Evolutionary conservation across 2,329 filamentous ascomycete species (phyloP).

Genomic region (Grosmannia serpens): DNA sequence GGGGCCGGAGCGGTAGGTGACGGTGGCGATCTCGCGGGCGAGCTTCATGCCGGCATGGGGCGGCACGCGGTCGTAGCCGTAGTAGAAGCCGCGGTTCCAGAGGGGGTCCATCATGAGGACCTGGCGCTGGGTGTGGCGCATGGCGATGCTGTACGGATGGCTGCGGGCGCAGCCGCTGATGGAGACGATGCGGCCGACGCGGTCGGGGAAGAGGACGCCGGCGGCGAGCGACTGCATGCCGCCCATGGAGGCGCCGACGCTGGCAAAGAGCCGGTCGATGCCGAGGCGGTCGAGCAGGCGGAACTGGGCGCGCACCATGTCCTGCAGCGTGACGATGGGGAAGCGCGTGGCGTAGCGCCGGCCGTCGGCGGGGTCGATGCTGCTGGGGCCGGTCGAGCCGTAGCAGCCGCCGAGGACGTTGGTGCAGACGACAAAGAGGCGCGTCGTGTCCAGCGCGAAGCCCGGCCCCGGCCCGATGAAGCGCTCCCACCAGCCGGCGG

Average conservation of each 20-base stretch:
- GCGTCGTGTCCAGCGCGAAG: conserved; percentile 73
- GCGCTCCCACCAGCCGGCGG: conserved; percentile 96
- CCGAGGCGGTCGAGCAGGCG: conserved; percentile 69
- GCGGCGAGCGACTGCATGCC: conserved; percentile 94
- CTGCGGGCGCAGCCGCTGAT: conserved; percentile 90
- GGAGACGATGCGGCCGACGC: conserved; percentile 72
- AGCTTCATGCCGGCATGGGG: conserved; percentile 97
- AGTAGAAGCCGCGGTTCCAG: conserved; percentile 94
- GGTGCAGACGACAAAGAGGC: conserved; percentile 89
- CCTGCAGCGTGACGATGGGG: conserved; percentile 87
- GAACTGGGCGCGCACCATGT: conserved; percentile 97
- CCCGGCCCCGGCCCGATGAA: conserved; percentile 91
- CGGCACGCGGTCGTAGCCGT: conserved; percentile 56
- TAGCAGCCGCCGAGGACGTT: conserved; percentile 96
- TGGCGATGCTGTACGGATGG: conserved; percentile 96
- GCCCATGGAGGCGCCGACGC: conserved; percentile 93
- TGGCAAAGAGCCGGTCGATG: conserved; percentile 73
- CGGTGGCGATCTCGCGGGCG: conserved; percentile 90
- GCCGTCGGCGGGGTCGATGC: conserved; percentile 77
- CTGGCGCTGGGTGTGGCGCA: conserved; percentile 95
- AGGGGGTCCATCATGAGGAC: conserved; percentile 98
- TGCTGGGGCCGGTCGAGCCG: conserved; percentile 84
- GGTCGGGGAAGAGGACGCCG: conserved; percentile 69
- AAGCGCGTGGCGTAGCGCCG: conserved; percentile 88
- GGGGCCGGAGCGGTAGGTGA: conserved; percentile 90